Conservation (phyloP, 768 basidiomycete genomes). For the Auriscalpium orientale region DNA sequence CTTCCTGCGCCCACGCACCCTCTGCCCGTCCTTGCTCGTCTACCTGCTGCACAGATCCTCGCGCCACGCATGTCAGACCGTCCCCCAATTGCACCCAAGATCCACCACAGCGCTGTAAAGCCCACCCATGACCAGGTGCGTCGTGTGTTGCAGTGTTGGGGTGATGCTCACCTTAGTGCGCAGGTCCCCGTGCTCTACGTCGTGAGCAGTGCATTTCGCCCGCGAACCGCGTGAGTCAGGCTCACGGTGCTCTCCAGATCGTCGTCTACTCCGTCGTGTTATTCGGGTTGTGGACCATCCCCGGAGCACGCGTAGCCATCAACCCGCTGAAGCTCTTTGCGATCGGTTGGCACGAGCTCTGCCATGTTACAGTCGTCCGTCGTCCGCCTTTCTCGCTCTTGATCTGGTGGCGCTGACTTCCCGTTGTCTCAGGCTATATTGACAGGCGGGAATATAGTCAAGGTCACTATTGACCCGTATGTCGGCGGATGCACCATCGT, state of each 20-base stretch:
- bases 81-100: background rate
- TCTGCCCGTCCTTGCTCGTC: too few species aligned
- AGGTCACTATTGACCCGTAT: conserved; percentile 80
- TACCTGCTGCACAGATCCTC: too few species aligned
- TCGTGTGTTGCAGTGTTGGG: background rate
- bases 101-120: background rate
- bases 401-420: background rate
- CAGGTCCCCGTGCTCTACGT: conserved; percentile 74
- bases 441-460: conserved; percentile 70
- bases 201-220: conserved; percentile 34
- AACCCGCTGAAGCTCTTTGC: conserved; percentile 82
- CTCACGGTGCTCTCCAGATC: conserved; percentile 38
- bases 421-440: conserved; percentile 51
- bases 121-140: conserved; percentile 14
- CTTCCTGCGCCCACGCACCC: too few species aligned
- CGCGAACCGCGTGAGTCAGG: background rate
- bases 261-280: conserved; percentile 82
- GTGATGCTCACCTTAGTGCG: background rate
- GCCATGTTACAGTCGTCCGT: conserved; percentile 71
- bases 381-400: background rate
- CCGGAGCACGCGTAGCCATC: conserved; percentile 69
- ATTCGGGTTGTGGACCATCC: conserved; percentile 85
- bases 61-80: background rate
- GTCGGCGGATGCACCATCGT: conserved; percentile 71
- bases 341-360: conserved; percentile 85